Base-by-base conservation (phyloP, 1,284 basidiomycete species). In the Rhodotorula sp. region DNA sequence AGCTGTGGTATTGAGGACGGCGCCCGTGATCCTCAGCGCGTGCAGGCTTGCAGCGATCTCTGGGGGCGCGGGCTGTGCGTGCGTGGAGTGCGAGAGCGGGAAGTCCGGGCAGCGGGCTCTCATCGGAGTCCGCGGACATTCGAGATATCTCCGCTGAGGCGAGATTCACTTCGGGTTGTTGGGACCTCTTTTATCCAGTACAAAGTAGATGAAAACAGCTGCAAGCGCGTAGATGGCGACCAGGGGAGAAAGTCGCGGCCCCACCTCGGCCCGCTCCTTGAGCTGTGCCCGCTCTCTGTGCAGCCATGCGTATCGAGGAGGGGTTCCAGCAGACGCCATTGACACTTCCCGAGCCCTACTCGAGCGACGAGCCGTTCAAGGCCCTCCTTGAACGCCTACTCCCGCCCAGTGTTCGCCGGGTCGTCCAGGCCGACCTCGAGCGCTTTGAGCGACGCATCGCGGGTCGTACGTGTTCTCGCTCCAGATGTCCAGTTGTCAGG, bases 261-360 rank as follows among this genome's bases (percentile, higher is more conserved):
- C 48, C 25, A 8, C 22, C 25, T 50, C 50, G 50, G 13, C 19
- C 32, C 63, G 6, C 39, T 27, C 55, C 9, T 17, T 22, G 50
- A 27, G 17, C 56, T 29, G 34, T n/a, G 36, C 37, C 13, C 27
- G 15, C 61, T 15, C 37, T 29, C 56, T 3, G n/a, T n/a, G 8
- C 50, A 17, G n/a, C 63, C 3, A 90, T 89, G 89, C 85, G 85
- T 55, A 81, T 86, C 55, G 88, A 89, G 78, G 84, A 89, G 54
- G 88, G 88, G 46, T 89, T 89, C 73, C 88, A 89, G 73, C 64
- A 86, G 84, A 78, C 79, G 21, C 82, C 79, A 3, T 83, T 82
- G 70, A 72, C 73, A 0, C 86, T 88, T 72, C 84, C 84, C n/a
- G 86, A 89, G 77, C 85, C 87, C 6, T 90, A 87, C 77, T 82